These are phyloP conservation scores for Paxillus involutus DNA, from an alignment of 768 basidiomycete species.

Conservation along the genomic window DNA sequence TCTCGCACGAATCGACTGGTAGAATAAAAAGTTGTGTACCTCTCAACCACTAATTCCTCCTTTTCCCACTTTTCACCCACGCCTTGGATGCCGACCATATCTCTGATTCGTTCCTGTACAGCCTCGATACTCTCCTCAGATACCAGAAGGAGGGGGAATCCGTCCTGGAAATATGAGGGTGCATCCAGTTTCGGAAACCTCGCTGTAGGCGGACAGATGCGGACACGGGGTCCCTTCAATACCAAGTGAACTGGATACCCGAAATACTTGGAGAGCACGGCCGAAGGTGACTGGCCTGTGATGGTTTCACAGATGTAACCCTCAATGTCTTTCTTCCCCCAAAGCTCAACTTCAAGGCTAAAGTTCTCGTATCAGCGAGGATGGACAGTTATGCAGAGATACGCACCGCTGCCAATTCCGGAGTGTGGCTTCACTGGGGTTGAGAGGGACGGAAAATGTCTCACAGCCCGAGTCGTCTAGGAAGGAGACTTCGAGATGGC, in stretches of 20 bases:
- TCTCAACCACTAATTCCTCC: slow-evolving; percentile 53
- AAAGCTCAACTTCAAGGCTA: slow-evolving; percentile 58
- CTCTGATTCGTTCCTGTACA: slow-evolving; percentile 48
- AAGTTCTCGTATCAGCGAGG: not conserved
- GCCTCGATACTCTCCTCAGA: slow-evolving; percentile 63
- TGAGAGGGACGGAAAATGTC: slow-evolving; percentile 58
- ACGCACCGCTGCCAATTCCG: slow-evolving; percentile 58
- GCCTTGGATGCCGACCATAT: slow-evolving; percentile 47
- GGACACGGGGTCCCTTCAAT: slow-evolving; percentile 61
- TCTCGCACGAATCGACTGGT: not conserved
- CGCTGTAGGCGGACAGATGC: slow-evolving; percentile 48
- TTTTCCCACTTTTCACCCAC: slow-evolving; percentile 53
- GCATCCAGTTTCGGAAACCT: slow-evolving; percentile 60
- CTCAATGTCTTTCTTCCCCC: slow-evolving; percentile 49
- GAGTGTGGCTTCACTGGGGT: slow-evolving; percentile 49
- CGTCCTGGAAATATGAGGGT: slow-evolving; percentile 64
- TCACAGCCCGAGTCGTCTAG: slow-evolving; percentile 58
- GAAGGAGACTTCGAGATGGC: slow-evolving; percentile 55
- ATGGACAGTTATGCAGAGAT: not conserved
- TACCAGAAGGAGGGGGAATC: slow-evolving; percentile 66
- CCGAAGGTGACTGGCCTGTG: slow-evolving; percentile 45
- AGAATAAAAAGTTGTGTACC: slow-evolving; percentile 38
- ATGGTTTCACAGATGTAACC: slow-evolving; percentile 62
- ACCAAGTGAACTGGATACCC: slow-evolving; percentile 60
- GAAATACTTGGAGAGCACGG: slow-evolving; percentile 60